Evolutionary conservation across 768 basidiomycete genomes (phyloP).

Genomic region (Inosperma sp.): DNA sequence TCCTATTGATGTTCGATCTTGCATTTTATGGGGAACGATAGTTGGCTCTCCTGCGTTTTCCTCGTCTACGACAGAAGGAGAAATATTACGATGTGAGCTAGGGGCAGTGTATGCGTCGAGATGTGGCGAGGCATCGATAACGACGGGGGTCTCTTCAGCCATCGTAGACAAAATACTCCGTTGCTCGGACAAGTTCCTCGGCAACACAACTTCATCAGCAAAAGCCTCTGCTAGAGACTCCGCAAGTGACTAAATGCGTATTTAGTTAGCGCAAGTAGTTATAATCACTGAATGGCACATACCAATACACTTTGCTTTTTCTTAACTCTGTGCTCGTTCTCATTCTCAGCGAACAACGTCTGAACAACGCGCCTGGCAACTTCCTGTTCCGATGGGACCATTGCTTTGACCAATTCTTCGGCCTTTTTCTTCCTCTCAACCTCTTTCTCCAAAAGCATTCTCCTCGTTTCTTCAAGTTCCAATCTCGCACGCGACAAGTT

Average conservation of each 20-base stretch:
- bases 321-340: constrained; percentile 43
- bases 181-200: constrained; percentile 33
- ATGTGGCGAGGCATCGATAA: constrained; percentile 14
- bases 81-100: constrained; percentile 4
- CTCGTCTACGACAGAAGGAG: constrained; percentile 7
- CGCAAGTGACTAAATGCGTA: constrained; percentile 39
- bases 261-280: constrained; percentile 3
- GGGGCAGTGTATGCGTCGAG: constrained; percentile 2
- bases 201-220: constrained; percentile 40
- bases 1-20: constrained; percentile 54
- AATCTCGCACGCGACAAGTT: constrained; percentile 50
- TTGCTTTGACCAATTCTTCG: constrained; percentile 51
- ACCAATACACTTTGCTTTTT: constrained; percentile 60
- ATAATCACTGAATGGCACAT: constrained; percentile 20
- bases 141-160: constrained; percentile 28
- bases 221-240: constrained; percentile 56
- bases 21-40: constrained; percentile 22
- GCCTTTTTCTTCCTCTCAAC: constrained; percentile 46
- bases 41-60: constrained; percentile 20
- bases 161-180: constrained; percentile 31
- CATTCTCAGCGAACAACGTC: constrained; percentile 56
- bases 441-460: constrained; percentile 56
- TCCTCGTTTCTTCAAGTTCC: constrained; percentile 61
- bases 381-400: constrained; percentile 59
- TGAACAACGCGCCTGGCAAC: constrained; percentile 64